Percentiles rank a stretch among this genome's conserved stretches.
Evolutionary conservation across 2,329 filamentous ascomycete species (phyloP).

Genomic region (Tolypocladium nubicola): DNA sequence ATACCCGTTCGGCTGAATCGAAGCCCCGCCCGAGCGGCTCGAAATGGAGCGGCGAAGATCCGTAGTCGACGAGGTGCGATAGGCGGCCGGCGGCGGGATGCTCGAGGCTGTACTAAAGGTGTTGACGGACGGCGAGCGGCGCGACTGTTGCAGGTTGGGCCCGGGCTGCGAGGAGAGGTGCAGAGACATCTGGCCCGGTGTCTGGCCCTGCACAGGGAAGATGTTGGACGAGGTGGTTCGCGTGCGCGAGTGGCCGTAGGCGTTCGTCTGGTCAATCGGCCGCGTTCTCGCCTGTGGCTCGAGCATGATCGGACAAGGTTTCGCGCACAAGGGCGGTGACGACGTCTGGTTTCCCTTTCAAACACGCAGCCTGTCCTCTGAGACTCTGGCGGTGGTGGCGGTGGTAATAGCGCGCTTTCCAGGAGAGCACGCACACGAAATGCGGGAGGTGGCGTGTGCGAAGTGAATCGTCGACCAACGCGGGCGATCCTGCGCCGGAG

Average conservation of each 20-base stretch:
- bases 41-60: slow-evolving; percentile 70
- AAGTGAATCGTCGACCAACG: not conserved
- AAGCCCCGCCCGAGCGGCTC: slow-evolving; percentile 54
- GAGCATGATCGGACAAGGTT: slow-evolving; percentile 13
- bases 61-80: slow-evolving; percentile 42
- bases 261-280: slow-evolving; percentile 21
- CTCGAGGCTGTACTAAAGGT: slow-evolving; percentile 63
- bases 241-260: slow-evolving; percentile 43
- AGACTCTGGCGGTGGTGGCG: not conserved
- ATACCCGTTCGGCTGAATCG: slow-evolving; percentile 60
- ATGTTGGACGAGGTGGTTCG: slow-evolving; percentile 46
- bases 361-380: not conserved
- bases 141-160: slow-evolving; percentile 17
- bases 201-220: slow-evolving; percentile 28
- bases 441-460: not conserved
- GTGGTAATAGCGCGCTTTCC: not conserved
- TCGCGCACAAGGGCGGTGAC: not conserved
- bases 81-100: slow-evolving; percentile 47
- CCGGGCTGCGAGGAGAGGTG: slow-evolving; percentile 1
- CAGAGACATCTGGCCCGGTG: not conserved
- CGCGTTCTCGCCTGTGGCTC: slow-evolving; percentile 20
- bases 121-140: slow-evolving; percentile 55
- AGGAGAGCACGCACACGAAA: not conserved
- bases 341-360: not conserved
- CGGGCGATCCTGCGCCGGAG: not conserved